These are phyloP conservation scores for Bocquillonia castaneifolia DNA, from an alignment of 441 rosid species.

Conservation along the genomic window DNA sequence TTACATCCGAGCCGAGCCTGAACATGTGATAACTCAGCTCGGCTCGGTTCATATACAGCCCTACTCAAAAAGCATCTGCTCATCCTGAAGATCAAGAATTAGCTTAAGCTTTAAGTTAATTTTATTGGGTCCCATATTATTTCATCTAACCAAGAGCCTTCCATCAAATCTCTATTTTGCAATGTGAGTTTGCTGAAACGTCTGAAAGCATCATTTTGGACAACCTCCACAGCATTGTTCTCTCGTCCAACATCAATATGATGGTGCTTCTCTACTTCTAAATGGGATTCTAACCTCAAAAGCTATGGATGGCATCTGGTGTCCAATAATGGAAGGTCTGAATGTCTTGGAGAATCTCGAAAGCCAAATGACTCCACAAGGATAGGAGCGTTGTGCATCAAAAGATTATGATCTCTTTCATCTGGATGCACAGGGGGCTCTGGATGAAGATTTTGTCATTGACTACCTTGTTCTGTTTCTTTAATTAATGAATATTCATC, in stretches of 20 bases:
- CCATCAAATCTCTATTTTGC: constrained; percentile 57
- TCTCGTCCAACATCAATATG: constrained; percentile 34
- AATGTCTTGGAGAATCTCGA: constrained; percentile 29
- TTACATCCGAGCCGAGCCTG: too few relatives aligned
- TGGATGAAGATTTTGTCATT: constrained; percentile 29
- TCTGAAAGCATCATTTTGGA: constrained; percentile 41
- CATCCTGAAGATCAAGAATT: constrained; percentile 90
- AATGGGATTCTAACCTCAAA: constrained; percentile 75
- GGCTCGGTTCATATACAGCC: too few relatives aligned
- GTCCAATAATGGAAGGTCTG: constrained; percentile 27
- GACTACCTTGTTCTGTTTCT: constrained; percentile 33
- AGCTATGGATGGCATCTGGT: constrained; percentile 77
- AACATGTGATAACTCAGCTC: too few relatives aligned
- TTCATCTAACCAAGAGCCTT: constrained; percentile 81
- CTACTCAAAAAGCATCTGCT: constrained; percentile 97
- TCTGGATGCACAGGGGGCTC: constrained; percentile 29
- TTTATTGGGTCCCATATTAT: constrained; percentile 75
- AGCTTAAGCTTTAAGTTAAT: constrained; percentile 59
- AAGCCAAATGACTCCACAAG: constrained; percentile 53
- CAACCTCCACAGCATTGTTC: constrained; percentile 31
- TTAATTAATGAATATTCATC: constrained; percentile 35
- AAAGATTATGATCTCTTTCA: constrained; percentile 35
- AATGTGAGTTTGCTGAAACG: constrained; percentile 46
- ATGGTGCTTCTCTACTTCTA: constrained; percentile 35
- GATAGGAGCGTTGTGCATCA: constrained; percentile 38